These are phyloP conservation scores for Colletotrichum sp. DNA, from an alignment of 2,329 filamentous ascomycete genomes.

Conservation along the genomic window DNA sequence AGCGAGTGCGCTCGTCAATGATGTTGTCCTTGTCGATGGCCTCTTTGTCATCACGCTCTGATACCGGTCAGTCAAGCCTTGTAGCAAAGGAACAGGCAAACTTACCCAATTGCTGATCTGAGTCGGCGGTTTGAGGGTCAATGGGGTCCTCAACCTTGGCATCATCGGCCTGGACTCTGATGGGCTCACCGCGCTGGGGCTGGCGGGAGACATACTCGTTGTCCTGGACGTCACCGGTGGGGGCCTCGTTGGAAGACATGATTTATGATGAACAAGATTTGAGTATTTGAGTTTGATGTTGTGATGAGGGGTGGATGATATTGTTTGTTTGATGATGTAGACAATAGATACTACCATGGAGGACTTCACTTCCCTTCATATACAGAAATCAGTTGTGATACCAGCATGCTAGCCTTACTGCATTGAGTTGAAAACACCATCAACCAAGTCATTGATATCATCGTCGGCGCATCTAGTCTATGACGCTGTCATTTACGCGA, in stretches of 20 bases:
- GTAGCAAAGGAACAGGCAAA: accelerated
- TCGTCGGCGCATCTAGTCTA: not conserved
- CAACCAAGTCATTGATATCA: not conserved
- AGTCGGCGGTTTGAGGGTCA: conserved; percentile 32
- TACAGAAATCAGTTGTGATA: not conserved
- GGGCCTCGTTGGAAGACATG: conserved; percentile 12
- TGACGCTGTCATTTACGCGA: conserved; percentile 22
- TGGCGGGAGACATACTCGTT: conserved; percentile 35
- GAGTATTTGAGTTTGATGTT: too few relatives aligned
- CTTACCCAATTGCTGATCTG: conserved; percentile 39
- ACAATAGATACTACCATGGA: accelerated
- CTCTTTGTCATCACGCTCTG: conserved; percentile 39
- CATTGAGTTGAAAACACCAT: not conserved
- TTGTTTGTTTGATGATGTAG: too few relatives aligned
- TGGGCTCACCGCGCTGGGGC: conserved; percentile 28
- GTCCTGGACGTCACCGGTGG: conserved; percentile 11
- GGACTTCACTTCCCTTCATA: not conserved
- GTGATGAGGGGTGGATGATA: too few relatives aligned
- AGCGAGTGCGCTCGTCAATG: conserved; percentile 37
- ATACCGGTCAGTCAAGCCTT: not conserved
- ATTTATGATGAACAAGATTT: not conserved
- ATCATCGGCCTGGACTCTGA: conserved; percentile 38
- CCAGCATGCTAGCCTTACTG: not conserved
- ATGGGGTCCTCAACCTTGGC: conserved; percentile 37
- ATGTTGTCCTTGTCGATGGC: conserved; percentile 42